A percentile compares a stretch with the other conserved stretches of the same genome.
Conservation (phyloP, 176 grass and related monocot species). For the bread wheat (Triticum aestivum) region DNA sequence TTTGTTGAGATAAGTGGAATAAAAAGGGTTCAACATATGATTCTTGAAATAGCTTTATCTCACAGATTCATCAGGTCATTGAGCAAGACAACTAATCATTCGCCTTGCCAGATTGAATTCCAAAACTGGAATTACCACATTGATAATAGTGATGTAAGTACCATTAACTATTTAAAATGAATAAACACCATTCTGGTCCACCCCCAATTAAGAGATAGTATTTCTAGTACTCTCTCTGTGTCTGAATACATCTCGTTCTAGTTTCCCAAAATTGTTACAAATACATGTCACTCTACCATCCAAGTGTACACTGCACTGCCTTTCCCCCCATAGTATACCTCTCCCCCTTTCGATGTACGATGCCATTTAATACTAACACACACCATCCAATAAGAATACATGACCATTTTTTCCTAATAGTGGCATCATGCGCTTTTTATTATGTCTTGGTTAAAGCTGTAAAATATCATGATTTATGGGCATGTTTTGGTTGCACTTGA, state of each 20-base stretch:
- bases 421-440: neutral
- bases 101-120: conserved; percentile 58
- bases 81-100: conserved; percentile 17
- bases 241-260: neutral
- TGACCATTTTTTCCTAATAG: too few relatives aligned
- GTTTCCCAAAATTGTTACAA: too few relatives aligned
- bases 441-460: neutral
- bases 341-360: too few relatives aligned
- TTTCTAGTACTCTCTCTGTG: neutral
- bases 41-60: neutral
- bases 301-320: neutral
- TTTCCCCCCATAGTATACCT: too few relatives aligned
- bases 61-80: conserved; percentile 43
- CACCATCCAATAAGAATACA: too few relatives aligned
- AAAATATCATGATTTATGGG: neutral
- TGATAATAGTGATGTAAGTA: conserved; percentile 87
- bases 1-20: neutral
- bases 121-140: conserved; percentile 75
- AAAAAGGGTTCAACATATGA: neutral
- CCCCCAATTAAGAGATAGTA: too few relatives aligned
- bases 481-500: too few relatives aligned
- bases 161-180: neutral
- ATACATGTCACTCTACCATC: neutral
- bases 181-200: neutral
- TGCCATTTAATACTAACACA: too few relatives aligned